A percentile compares a stretch with the other conserved stretches of the same genome.
phyloP scores from a whole-genome alignment of 1,139 yeast genomes.

The Lipomyces yarrowii region DNA sequence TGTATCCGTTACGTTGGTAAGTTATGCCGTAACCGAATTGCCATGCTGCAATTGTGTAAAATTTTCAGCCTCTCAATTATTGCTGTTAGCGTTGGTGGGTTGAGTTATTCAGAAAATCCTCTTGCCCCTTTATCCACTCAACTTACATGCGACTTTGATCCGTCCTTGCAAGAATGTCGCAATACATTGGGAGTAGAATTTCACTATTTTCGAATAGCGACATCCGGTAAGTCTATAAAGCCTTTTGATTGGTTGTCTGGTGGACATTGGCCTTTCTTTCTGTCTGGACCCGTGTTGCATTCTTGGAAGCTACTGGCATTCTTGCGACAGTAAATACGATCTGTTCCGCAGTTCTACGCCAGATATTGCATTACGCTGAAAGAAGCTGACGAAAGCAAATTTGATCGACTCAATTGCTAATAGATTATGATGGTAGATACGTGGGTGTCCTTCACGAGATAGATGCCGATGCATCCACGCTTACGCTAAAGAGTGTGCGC shows the following conservation, averaged over 20 bases:
- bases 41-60: not conserved
- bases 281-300: not conserved
- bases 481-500: conserved; percentile 78
- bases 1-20: too few relatives aligned
- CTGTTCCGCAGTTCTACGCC: not conserved
- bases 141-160: not conserved
- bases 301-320: not conserved
- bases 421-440: conserved; percentile 50
- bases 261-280: not conserved
- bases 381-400: not conserved
- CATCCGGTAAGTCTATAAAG: conserved; percentile 53
- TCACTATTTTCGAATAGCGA: conserved; percentile 87
- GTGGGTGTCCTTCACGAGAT: conserved; percentile 86
- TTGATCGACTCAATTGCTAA: not conserved
- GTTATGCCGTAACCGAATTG: too few relatives aligned
- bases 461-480: conserved; percentile 89
- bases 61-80: not conserved
- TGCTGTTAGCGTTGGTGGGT: not conserved
- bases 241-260: not conserved
- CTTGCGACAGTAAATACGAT: not conserved
- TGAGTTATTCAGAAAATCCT: not conserved
- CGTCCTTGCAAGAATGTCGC: conserved; percentile 57
- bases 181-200: conserved; percentile 89
- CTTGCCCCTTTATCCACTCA: not conserved
- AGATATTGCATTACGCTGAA: not conserved